A percentile compares a stretch with the other conserved stretches of the same genome.
Conservation (phyloP, 106 monocot species). For the Triglochin maritima region DNA sequence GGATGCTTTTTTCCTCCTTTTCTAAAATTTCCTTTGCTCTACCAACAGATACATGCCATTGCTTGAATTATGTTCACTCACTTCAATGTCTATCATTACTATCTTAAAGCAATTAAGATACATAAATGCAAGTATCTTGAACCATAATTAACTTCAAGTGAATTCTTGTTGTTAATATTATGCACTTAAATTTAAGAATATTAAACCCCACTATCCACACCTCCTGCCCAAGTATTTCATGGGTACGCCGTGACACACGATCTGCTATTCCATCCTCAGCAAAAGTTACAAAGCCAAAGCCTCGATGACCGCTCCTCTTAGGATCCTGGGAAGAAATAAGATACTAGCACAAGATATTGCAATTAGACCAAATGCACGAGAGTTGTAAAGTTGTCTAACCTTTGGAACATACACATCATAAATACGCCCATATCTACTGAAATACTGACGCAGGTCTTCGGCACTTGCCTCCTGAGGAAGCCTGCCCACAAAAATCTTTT, state of each 20-base stretch:
- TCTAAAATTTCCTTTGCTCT: too few species aligned
- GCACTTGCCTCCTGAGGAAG: constrained; percentile 88
- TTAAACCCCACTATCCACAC: constrained; percentile 20
- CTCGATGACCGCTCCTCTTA: constrained; percentile 83
- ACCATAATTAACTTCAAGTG: not conserved
- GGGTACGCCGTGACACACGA: constrained; percentile 78
- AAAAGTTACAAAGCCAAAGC: constrained; percentile 99
- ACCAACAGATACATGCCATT: too few species aligned
- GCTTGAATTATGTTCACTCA: too few species aligned
- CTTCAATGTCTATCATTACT: too few species aligned
- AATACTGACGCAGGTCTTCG: constrained; percentile 82
- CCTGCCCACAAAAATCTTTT: constrained; percentile 93
- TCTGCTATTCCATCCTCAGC: constrained; percentile 97
- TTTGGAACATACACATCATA: constrained; percentile 92
- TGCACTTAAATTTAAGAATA: too few species aligned
- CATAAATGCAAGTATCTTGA: too few species aligned
- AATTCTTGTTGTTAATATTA: not conserved
- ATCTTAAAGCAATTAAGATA: too few species aligned
- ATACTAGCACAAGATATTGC: not conserved
- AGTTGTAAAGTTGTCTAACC: constrained; percentile 25
- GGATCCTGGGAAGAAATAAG: constrained; percentile 51
- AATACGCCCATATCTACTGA: constrained; percentile 89
- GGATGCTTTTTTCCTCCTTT: too few species aligned
- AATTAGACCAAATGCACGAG: not conserved
- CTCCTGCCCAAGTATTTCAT: constrained; percentile 98